Percentiles rank a stretch among this genome's conserved stretches.
Conservation (phyloP, 805 yeast species). For the Candida sakaeoensis region DNA sequence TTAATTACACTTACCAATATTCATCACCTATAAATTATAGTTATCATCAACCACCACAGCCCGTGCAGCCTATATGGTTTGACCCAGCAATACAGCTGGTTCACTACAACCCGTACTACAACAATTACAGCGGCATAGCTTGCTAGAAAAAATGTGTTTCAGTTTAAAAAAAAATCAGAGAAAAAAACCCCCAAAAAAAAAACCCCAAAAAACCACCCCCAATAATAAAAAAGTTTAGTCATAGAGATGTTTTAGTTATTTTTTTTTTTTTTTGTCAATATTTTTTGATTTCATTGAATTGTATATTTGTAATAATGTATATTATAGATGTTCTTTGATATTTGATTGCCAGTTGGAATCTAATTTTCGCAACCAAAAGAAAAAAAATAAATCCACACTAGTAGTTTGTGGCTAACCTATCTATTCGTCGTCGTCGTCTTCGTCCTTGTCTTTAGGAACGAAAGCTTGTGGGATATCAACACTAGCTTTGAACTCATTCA, state of each 20-base stretch:
- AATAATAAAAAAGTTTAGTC: no score
- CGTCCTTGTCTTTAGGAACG: conserved; percentile 6
- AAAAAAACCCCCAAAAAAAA: background rate
- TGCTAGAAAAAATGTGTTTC: conserved; percentile 1
- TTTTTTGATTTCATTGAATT: no score
- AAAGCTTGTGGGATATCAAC: conserved; percentile 9
- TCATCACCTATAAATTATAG: background rate
- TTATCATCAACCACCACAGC: conserved; percentile 4
- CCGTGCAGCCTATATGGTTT: conserved; percentile 4
- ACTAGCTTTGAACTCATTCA: conserved; percentile 3
- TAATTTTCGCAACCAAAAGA: conserved; percentile 19
- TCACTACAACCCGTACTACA: conserved; percentile 1
- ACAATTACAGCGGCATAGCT: conserved; percentile 1
- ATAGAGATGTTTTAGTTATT: no score
- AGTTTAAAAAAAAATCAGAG: background rate
- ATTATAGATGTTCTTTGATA: no score
- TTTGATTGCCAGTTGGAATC: no score
- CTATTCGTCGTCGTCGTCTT: conserved; percentile 19
- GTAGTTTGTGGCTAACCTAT: conserved; percentile 17
- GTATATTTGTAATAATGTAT: no score
- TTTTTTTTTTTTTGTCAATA: no score
- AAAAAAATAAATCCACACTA: no score
- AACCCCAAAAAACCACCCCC: no score
- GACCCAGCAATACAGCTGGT: conserved; percentile 6
- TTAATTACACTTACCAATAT: background rate